Evolutionary conservation across 371 early-diverging fungal species (phyloP), one percentile per base, ranked within the genome.

Genomic region (Chytridium lagenaria): DNA sequence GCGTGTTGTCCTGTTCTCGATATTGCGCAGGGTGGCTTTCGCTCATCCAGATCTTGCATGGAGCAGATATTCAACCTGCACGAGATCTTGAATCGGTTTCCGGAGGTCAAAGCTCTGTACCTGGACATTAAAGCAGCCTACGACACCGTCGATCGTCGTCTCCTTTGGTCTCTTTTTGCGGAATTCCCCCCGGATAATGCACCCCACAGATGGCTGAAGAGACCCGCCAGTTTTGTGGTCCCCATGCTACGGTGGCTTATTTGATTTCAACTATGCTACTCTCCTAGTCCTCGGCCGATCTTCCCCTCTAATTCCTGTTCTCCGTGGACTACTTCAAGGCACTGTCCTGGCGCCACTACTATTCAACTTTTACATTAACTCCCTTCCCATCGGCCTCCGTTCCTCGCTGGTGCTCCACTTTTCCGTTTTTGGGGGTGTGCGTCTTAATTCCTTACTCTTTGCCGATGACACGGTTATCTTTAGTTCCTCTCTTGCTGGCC

Each of bases 361-460:
- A 22, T 72, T 72, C 72, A 72, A 72, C 40, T 16, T 67, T 5
- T 23, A 36, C 39, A 72, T 72, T 44, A 72, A 72, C 72, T 0
- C 55, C 0, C 67, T 72, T 15, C 72, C 72, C 0, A 1, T 16
- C 0, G 23, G 26, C 19, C 68, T 66, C 0, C 67, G 30, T 1
- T 22, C n/a, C 40, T 22, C 44, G 44, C 7, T 44, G 44, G 44
- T 7, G 57, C 57, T 30, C 57, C 22, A 10, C 26, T 19, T 16
- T 63, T 71, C 38, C 19, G 26, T 33, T 23, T 0, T 67, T 33
- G 72, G 59, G 7, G n/a, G 28, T 33, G 23, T 26, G 26, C 39
- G 50, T 23, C 38, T 72, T 55, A 72, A 66, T 40, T 52, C 55
- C 0, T 55, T 72, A 15, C 67, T 72, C 0, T 67, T 72, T 38